Evolutionary conservation across 192 early-diverging fungal genomes (phyloP).

Genomic region (Backusella parvicylindrica): DNA sequence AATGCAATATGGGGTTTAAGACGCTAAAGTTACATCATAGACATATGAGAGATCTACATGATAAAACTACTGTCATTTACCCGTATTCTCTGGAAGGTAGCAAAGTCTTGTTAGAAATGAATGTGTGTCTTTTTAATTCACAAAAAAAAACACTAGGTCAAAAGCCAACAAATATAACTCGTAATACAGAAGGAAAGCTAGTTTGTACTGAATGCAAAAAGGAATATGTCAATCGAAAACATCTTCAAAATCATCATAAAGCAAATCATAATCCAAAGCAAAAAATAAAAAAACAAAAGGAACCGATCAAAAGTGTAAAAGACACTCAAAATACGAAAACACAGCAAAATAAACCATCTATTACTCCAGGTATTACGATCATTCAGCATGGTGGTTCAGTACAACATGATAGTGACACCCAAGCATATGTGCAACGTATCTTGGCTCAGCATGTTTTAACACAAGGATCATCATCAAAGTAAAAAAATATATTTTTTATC

Average conservation of each 20-base stretch:
- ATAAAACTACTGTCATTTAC: neutral
- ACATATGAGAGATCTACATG: neutral
- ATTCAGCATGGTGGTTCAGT: no score
- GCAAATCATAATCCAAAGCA: neutral
- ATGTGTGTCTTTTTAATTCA: neutral
- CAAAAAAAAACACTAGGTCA: neutral
- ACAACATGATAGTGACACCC: no score
- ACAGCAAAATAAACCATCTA: no score
- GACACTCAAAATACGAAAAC: no score
- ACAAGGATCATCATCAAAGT: no score
- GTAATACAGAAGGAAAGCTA: neutral
- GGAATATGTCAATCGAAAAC: neutral
- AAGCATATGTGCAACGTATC: no score
- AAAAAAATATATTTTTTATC: no score
- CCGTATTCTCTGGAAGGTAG: neutral
- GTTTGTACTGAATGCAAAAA: neutral
- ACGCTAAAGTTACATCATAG: neutral
- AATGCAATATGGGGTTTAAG: neutral
- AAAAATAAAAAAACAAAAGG: neutral
- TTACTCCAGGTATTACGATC: no score
- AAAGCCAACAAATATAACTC: neutral
- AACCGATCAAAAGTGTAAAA: no score
- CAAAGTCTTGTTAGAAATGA: no score
- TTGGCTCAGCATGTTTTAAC: no score
- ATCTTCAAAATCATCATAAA: neutral